These are phyloP conservation scores for Aspergillus cavernicola DNA, from an alignment of 495 filamentous ascomycete species.

Conservation along the genomic window DNA sequence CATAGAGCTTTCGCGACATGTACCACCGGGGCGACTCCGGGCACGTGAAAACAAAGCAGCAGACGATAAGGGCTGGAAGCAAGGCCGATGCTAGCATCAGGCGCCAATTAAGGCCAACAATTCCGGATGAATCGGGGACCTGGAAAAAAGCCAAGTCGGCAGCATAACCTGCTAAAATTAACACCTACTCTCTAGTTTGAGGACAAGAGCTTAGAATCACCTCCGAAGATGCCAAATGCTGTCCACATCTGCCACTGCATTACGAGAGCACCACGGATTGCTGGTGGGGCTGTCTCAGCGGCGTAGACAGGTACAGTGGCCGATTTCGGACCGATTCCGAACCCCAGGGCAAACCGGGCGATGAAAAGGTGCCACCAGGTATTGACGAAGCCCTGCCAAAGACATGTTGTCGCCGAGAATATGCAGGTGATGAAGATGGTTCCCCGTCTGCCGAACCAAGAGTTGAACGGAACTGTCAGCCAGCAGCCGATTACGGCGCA, in stretches of 20 bases:
- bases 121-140: conserved; percentile 50
- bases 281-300: conserved; percentile 69
- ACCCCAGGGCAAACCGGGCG: conserved; percentile 65
- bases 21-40: conserved; percentile 80
- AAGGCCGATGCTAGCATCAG: conserved; percentile 80
- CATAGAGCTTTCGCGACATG: conserved; percentile 63
- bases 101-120: conserved; percentile 72
- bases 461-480: conserved; percentile 79
- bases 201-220: neutral
- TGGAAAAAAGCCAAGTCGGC: conserved; percentile 69
- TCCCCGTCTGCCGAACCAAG: conserved; percentile 72
- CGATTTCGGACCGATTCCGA: conserved; percentile 79
- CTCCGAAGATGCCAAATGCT: conserved; percentile 78
- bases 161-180: conserved; percentile 45
- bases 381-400: conserved; percentile 74
- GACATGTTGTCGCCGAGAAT: conserved; percentile 63
- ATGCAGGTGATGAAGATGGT: conserved; percentile 77
- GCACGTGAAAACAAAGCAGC: conserved; percentile 64
- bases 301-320: conserved; percentile 77
- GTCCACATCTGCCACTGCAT: conserved; percentile 91
- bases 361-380: conserved; percentile 74
- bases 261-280: conserved; percentile 70
- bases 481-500: conserved; percentile 78
- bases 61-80: conserved; percentile 69
- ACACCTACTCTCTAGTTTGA: neutral